These are phyloP conservation scores for Dissophora ornata DNA, from an alignment of 192 early-diverging fungal genomes.

Conservation along the genomic window DNA sequence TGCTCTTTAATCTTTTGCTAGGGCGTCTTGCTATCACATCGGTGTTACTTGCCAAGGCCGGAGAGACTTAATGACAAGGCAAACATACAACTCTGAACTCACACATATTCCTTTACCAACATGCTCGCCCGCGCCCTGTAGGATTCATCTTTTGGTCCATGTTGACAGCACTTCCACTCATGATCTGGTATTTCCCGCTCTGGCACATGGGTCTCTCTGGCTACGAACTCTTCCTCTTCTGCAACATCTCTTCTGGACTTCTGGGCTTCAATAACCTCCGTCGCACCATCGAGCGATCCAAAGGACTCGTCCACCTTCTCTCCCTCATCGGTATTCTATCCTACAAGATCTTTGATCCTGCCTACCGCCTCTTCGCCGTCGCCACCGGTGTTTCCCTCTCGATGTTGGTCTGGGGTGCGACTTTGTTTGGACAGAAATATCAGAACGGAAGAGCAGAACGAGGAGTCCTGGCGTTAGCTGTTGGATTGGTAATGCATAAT, in stretches of 20 bases:
- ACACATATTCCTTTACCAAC: too few relatives aligned
- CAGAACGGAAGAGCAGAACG: slow-evolving; percentile 69
- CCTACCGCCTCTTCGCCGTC: slow-evolving; percentile 65
- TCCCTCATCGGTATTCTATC: slow-evolving; percentile 73
- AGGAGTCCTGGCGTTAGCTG: slow-evolving; percentile 70
- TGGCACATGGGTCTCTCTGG: slow-evolving; percentile 90
- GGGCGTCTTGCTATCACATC: too few relatives aligned
- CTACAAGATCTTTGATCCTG: slow-evolving; percentile 70
- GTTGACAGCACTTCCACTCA: slow-evolving; percentile 74
- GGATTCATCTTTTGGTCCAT: slow-evolving; percentile 86
- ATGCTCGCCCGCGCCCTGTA: slow-evolving; percentile 23
- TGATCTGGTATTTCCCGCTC: slow-evolving; percentile 85
- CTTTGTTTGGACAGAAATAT: slow-evolving; percentile 65
- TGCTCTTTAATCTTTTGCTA: too few relatives aligned
- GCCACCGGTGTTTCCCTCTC: slow-evolving; percentile 69
- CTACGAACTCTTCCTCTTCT: slow-evolving; percentile 77
- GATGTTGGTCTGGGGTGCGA: slow-evolving; percentile 66
- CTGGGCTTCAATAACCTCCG: slow-evolving; percentile 69
- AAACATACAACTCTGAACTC: too few relatives aligned
- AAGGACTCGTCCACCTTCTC: slow-evolving; percentile 64
- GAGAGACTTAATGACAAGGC: too few relatives aligned
- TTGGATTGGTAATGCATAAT: slow-evolving; percentile 75
- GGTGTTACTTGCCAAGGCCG: too few relatives aligned
- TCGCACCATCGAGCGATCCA: slow-evolving; percentile 61
- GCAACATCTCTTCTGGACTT: slow-evolving; percentile 67